A percentile compares a stretch with the other conserved stretches of the same genome.
phyloP scores from a whole-genome alignment of 169 alveolate species.

The Cryptosporidium meleagridis region DNA sequence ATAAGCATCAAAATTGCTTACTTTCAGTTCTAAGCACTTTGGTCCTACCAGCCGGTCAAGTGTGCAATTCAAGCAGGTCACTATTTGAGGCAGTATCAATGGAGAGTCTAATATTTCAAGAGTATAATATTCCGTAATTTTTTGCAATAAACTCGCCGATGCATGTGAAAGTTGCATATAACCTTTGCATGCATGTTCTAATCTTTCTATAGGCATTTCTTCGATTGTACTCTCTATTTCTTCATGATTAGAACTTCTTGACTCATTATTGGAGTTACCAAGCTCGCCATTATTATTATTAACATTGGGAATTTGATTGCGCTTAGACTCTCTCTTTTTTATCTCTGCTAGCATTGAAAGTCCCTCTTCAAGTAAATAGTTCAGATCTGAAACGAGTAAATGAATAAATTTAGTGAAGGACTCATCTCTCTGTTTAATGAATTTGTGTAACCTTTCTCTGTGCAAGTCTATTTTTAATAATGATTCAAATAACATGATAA shows the following conservation, averaged over 20 bases:
- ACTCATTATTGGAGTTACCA: background rate
- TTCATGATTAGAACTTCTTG: constrained; percentile 5
- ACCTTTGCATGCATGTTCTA: constrained; percentile 66
- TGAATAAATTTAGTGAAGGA: constrained; percentile 88
- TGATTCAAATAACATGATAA: constrained; percentile 81
- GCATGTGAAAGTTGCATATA: constrained; percentile 76
- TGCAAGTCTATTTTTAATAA: constrained; percentile 79
- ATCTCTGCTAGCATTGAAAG: constrained; percentile 87
- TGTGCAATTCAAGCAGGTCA: constrained; percentile 89
- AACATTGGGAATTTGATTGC: background rate
- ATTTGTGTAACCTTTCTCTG: constrained; percentile 79
- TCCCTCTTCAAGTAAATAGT: constrained; percentile 88
- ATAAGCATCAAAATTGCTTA: constrained; percentile 86
- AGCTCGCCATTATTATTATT: background rate
- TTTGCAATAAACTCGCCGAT: constrained; percentile 81
- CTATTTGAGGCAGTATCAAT: constrained; percentile 86
- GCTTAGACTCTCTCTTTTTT: constrained; percentile 83
- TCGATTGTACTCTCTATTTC: constrained; percentile 41
- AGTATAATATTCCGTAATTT: constrained; percentile 81
- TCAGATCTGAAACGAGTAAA: constrained; percentile 86
- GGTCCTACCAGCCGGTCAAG: constrained; percentile 90
- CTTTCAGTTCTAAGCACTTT: constrained; percentile 87
- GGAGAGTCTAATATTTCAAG: constrained; percentile 79
- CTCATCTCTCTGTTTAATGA: constrained; percentile 81
- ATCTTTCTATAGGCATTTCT: constrained; percentile 78